Evolutionary conservation across 805 yeast species (phyloP), one percentile per base, ranked within the genome.

Genomic region (Suhomyces tanzawaensis): DNA sequence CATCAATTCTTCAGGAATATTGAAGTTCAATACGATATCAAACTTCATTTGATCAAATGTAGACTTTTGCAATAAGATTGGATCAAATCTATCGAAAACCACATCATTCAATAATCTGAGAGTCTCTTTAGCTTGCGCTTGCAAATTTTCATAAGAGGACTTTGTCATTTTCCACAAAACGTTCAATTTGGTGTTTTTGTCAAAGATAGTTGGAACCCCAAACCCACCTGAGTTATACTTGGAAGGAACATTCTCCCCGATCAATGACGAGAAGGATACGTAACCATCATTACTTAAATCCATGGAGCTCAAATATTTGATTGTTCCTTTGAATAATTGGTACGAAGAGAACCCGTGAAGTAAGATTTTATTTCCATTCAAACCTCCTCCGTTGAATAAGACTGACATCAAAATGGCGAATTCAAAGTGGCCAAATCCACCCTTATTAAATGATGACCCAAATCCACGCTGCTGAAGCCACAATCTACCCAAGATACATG

Each of bases 401-500:
- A 89, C 84, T 29, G 95, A 82, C 81, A 88, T 78, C 35, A 91
- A 60, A 26, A 83, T 65, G 21, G 89, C 82, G 59, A 89, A 89
- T 64, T 93, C 98, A 58, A 88, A 88, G 50, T 83, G 85, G 9
- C 98, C 98, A 60, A 93, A 91, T 0, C 98, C 98, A 22, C 86
- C 85, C 29, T 75, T 69, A 13, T 76, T 69, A 22, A 82, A 56
- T 12, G 75, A 62, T 0, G 95, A 79, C 8, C 77, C 71, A 41
- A 88, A 78, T 0, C 95, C 95, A 47, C 95, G 75, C 62, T 93
- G 98, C 34, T 78, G 74, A 29, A 93, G 71, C 99, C 99, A 93
- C 39, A 93, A 65, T 45, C 90, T 75, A 3, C 96, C 96, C 36
- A 93, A 70, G 6, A 82, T 76, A 46, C 89, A 80, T 1, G 99